Evolutionary conservation across 768 basidiomycete genomes (phyloP).

Genomic region (Paxillus ammoniavirescens): DNA sequence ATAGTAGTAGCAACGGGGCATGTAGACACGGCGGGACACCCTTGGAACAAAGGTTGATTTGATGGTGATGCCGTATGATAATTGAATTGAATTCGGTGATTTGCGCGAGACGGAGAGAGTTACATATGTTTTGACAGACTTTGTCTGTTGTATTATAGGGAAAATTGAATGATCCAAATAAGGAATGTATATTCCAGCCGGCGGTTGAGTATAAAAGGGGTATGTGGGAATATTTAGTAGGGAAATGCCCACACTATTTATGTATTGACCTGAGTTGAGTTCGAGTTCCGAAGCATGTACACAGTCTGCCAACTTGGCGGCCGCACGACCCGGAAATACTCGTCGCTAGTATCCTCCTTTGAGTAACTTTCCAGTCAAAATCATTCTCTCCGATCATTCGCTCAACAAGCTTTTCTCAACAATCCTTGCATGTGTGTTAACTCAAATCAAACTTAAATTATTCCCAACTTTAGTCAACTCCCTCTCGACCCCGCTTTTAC

Average conservation of each 20-base stretch:
- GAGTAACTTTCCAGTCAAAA: conserved; percentile 5
- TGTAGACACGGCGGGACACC: background rate
- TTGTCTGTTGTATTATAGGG: background rate
- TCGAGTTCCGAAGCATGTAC: background rate
- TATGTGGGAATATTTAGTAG: too few species aligned
- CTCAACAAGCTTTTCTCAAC: conserved; percentile 11
- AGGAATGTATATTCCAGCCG: background rate
- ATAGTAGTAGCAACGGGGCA: too few species aligned
- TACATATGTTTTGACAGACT: background rate
- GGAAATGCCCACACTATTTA: background rate
- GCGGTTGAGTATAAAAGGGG: conserved; percentile 2
- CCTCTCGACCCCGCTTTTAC: conserved; percentile 22
- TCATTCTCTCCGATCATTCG: conserved; percentile 22
- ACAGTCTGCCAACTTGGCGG: conserved; percentile 12
- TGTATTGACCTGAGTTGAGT: background rate
- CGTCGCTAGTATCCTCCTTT: background rate
- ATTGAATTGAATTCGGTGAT: conserved; percentile 2
- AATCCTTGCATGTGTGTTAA: conserved; percentile 32
- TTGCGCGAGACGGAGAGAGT: conserved; percentile 1
- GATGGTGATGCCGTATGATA: background rate
- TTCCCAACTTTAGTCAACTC: conserved; percentile 22
- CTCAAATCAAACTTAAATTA: conserved; percentile 63
- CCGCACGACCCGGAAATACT: conserved; percentile 17
- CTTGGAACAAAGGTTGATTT: background rate
- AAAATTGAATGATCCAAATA: background rate